Evolutionary conservation across 2,329 filamentous ascomycete genomes (phyloP), one percentile per base, ranked within the genome.

Genomic region (Epichloe typhina): DNA sequence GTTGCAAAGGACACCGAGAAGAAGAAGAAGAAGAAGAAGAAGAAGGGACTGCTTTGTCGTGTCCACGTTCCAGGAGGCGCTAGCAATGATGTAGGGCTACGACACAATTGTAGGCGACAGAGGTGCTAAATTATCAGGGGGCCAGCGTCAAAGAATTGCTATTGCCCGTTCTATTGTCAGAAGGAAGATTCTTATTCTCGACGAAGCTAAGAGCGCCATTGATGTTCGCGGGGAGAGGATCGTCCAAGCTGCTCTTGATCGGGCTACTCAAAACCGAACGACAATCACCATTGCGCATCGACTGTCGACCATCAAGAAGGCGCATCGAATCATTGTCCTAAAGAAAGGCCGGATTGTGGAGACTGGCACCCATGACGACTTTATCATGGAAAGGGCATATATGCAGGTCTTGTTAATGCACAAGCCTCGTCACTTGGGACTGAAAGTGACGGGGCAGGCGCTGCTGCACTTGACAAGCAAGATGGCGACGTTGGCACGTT

Each of bases 61-160:
- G 23, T 23, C 23, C 5, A 23, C 23, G 5, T 23, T 23, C 23
- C 23, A 23, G 23, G 23, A 23, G 71, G 79, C 41, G 76, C 38
- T 40, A 17, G 19, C n/a, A 13, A 7, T n/a, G 2, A 8, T 3
- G 17, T 45, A 86, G 69, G 79, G 80, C 1, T 90, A 90, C 60
- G 75, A 84, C 4, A 88, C 87, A 0, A 66, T 77, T 8, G 86
- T 93, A 1, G 88, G 88, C 1, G 86, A 91, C 60, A 77, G 77
- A 31, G 88, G 88, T 4, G 83, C 84, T 46, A 88, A 86, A 61
- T 70, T 94, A 1, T 88, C 84, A 11, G 85, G 87, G 88, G 88
- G 88, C 1, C 88, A 95, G 63, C 79, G 86, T n/a, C 88, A 94
- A 63, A 79, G 88, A 5, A 75, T 94, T 23, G 84, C 86, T 2